These are phyloP conservation scores for Vitis cinerea DNA, from an alignment of 164 flowering plant genomes.

Conservation along the genomic window DNA sequence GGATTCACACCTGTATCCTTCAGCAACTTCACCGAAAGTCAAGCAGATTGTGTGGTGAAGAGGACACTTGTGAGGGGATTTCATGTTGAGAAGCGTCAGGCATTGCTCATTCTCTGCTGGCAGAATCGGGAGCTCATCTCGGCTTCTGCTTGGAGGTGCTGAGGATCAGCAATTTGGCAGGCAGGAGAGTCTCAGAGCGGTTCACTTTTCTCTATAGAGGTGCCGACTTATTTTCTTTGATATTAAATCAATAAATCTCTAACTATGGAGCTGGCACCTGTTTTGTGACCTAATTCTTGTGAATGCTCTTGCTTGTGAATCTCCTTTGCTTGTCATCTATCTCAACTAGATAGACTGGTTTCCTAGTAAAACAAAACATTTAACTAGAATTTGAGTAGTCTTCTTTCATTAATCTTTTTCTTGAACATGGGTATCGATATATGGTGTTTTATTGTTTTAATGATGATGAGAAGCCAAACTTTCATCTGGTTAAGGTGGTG, in stretches of 20 bases:
- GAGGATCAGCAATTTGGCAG: constrained; percentile 15
- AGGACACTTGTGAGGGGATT: constrained; percentile 71
- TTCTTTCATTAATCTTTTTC: constrained; percentile 3
- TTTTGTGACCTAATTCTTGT: constrained; percentile 10
- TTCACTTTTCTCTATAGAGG: constrained; percentile 4
- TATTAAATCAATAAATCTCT: constrained; percentile 17
- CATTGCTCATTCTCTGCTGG: constrained; percentile 80
- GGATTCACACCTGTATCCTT: constrained; percentile 63
- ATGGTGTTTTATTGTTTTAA: constrained; percentile 2
- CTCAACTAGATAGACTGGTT: constrained; percentile 4
- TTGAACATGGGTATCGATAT: constrained; percentile 13
- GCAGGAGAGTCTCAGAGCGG: constrained; percentile 11
- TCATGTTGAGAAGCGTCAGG: constrained; percentile 83
- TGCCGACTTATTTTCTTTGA: constrained; percentile 17
- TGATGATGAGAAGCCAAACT: background rate
- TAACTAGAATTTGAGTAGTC: constrained; percentile 9
- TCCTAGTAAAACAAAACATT: constrained; percentile 2
- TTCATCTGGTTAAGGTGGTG: constrained; percentile 8
- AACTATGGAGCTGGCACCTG: constrained; percentile 11
- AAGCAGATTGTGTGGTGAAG: constrained; percentile 77
- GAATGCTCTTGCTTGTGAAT: constrained; percentile 14
- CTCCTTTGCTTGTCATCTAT: constrained; percentile 13
- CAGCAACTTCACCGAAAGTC: constrained; percentile 79
- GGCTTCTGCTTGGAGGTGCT: constrained; percentile 89
- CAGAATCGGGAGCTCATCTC: constrained; percentile 76